Base-by-base conservation (phyloP, 2,329 filamentous ascomycete genomes). In the Beauveria bassiana region DNA sequence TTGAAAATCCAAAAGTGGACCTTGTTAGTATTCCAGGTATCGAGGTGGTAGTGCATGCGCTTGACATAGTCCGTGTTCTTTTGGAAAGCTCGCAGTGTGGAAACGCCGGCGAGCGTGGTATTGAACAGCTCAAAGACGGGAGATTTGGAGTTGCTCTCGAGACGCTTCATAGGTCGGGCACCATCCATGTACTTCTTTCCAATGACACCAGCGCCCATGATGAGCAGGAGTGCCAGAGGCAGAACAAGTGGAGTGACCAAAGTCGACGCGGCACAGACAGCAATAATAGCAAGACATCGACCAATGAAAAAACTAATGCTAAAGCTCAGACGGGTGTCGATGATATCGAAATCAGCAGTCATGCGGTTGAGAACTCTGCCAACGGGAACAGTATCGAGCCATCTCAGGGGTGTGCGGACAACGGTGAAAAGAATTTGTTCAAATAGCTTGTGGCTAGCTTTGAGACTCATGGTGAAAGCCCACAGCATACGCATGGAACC, bases 111-210 rank as follows among this genome's bases (percentile, higher is more conserved):
- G 10, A 93, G 80, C 0, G 88, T 84, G 1, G 88, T 86, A 12
- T 86, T 87, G 67, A 93, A 93, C 64, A 90, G 86, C 70, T 93
- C 90, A 67, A 91, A 93, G 1, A 93, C 85, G 0, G 90, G 90
- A 0, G 86, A 90, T 72, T 91, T 93, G 61, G 85, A 83, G 3
- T 82, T 90, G 65, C 86, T 90, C 71, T 93, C 90, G 1, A 93
- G 80, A 5, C 90, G 81, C 74, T 93, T 93, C 64, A 89, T 80
- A 38, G 91, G 89, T 45, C 90, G 80, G 0, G 89, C 89, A 1
- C 83, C 89, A n/a, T 81, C 75, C 6, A 95, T 79, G 68, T 90
- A 95, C 42, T 76, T 77, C 3, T 79, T 68, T 1, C 85, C 86
- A 61, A 86, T 81, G 63, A 82, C 72, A n/a, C 83, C 69, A 64